Percentiles rank a stretch among this genome's conserved stretches.
Conservation (phyloP, 2,329 filamentous ascomycete species). For the Calonectria honghensis region DNA sequence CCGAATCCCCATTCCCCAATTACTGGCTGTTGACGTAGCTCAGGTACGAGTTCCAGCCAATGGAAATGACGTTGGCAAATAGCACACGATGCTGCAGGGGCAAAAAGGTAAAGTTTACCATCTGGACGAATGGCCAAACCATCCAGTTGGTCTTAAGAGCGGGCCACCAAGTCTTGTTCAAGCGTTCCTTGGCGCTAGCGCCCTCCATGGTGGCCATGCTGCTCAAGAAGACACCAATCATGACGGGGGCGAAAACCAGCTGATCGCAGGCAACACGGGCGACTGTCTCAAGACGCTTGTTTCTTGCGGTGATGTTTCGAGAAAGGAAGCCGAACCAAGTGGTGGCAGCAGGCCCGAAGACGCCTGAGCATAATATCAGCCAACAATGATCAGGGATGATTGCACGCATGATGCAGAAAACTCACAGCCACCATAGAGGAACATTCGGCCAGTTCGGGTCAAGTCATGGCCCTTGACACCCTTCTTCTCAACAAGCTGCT, state of each 20-base stretch:
- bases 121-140: conserved; percentile 91
- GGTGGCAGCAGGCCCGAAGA: conserved; percentile 92
- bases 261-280: conserved; percentile 90
- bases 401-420: conserved; percentile 46
- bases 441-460: conserved; percentile 84
- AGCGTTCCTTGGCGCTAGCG: conserved; percentile 75
- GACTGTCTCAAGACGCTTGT: conserved; percentile 81
- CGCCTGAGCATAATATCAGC: conserved; percentile 65
- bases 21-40: conserved; percentile 75
- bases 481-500: conserved; percentile 90
- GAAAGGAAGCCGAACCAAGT: conserved; percentile 91
- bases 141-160: conserved; percentile 90
- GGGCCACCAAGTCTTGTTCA: conserved; percentile 80
- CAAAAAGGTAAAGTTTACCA: conserved; percentile 90
- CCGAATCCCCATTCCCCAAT: neutral
- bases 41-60: conserved; percentile 80
- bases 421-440: conserved; percentile 84
- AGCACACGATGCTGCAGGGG: conserved; percentile 89
- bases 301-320: conserved; percentile 77
- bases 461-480: conserved; percentile 86
- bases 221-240: conserved; percentile 87
- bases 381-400: conserved; percentile 21
- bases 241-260: conserved; percentile 86
- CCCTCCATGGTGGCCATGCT: conserved; percentile 92
- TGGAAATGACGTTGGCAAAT: conserved; percentile 88